Evolutionary conservation across 768 basidiomycete genomes (phyloP), one percentile per base, ranked within the genome.

Genomic region (Lactarius vividus): DNA sequence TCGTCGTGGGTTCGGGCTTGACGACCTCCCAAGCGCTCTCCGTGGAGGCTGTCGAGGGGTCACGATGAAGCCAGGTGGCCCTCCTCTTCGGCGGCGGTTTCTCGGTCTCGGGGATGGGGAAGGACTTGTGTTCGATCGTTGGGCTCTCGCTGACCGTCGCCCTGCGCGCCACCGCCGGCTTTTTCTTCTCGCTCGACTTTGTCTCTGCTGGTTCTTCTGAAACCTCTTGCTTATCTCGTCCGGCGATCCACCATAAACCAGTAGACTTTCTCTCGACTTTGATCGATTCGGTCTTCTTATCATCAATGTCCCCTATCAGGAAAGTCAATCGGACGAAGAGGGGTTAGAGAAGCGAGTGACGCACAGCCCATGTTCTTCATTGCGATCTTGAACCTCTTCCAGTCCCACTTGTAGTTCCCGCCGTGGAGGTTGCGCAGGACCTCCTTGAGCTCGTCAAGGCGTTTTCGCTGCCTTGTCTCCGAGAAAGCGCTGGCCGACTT

Each of bases 291-390:
- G 85, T 89, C 67, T 78, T 80, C 59, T 79, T 73, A 4, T 77
- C 68, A 65, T 91, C 89, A 52, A 92, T 86, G 18, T 84, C 81
- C 90, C 90, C 90, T 92, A 67, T 39, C 60, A 31, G 37, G 53
- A 63, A 29, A 33, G 28, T 57, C 59, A 64, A 39, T 52, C 15
- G 6, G 7, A 52, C 9, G 7, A 53, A 28, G n/a, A 20, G 18
- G 9, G 42, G 40, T 5, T 7, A 33, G 18, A 9, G 28, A 10
- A 55, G 40, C 33, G 26, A 66, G 49, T 35, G 35, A 82, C 91
- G 74, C 71, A 92, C 91, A 92, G 54, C 89, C 88, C 88, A 92
- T 89, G 74, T 85, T 92, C 65, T 81, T 77, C 84, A 92, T 87
- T 4, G 90, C 91, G 61, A 88, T 79, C 76, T 82, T 86, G 78